Base-by-base conservation (phyloP, 1,284 basidiomycete species). In the Sanguinoderma infundibulare region DNA sequence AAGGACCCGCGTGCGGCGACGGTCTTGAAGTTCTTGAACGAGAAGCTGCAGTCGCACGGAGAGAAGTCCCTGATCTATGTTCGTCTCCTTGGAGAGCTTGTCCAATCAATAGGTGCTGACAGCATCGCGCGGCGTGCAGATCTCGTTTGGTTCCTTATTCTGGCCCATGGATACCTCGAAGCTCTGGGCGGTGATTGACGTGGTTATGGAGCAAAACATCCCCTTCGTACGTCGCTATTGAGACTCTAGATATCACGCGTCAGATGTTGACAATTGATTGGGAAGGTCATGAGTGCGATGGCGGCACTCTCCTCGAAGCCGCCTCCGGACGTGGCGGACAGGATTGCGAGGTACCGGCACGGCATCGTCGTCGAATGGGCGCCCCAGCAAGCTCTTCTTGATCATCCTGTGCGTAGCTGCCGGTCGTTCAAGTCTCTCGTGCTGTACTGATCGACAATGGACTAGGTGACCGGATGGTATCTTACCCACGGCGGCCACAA, bases 1-100 rank as follows among this genome's bases (percentile, higher is more conserved):
- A 54, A 44, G 50, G 51, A 57, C 32, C 59, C 44, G 38, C 39
- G 52, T 6, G 34, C 34, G n/a, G n/a, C n/a, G n/a, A n/a, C n/a
- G n/a, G n/a, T 4, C 22, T 24, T 3, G 40, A 14, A 24, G 22
- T 12, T 42, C 40, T 42, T 14, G 42, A 26, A 22, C 14, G 42
- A 44, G n/a, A n/a, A n/a, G n/a, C n/a, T n/a, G n/a, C 24, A 6
- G 15, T 20, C 3, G 38, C n/a, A 40, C 2, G 38, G 3, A 5
- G 42, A 26, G 24, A 26, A 44, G 5, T 24, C 12, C 3, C 24
- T 26, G 14, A 26, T 44, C 24, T 14, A 44, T n/a, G n/a, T 44
- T 15, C 24, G 24, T 44, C 24, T 10, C 12, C 42, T 44, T 15
- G 42, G 26, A 44, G 5, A 44, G 5, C 42, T 24, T 5, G 42